phyloP scores from a whole-genome alignment of 2,329 filamentous ascomycete species.

The Xylariomycetidae sp. region DNA sequence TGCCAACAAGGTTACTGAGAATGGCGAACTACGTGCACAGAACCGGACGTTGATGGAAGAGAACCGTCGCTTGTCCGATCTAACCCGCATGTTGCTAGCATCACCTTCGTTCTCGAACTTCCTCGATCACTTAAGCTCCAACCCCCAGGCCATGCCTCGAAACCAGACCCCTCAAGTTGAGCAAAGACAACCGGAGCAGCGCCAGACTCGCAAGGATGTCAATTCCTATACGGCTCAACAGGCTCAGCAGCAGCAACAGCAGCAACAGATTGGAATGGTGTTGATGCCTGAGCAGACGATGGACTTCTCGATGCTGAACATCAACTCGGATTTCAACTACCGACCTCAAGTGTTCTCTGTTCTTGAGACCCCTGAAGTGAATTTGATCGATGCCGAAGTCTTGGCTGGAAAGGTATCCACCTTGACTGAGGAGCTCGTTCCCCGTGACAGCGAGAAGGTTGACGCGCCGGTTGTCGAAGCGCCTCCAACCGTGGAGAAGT shows the following conservation, averaged over 20 bases:
- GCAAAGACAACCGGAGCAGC: constrained; percentile 38
- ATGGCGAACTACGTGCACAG: constrained; percentile 71
- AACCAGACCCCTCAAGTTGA: constrained; percentile 34
- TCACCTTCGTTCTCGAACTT: constrained; percentile 81
- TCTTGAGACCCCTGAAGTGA: constrained; percentile 63
- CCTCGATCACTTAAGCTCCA: constrained; percentile 64
- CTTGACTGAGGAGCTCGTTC: constrained; percentile 42
- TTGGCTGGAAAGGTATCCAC: constrained; percentile 69
- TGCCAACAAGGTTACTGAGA: constrained; percentile 76
- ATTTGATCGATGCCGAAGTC: constrained; percentile 54
- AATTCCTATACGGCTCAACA: constrained; percentile 50
- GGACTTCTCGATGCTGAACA: constrained; percentile 67
- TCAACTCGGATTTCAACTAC: constrained; percentile 55
- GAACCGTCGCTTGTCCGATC: constrained; percentile 73
- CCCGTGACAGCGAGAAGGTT: constrained; percentile 49
- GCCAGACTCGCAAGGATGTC: constrained; percentile 59
- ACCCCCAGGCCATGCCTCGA: constrained; percentile 43
- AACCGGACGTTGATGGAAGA: constrained; percentile 81
- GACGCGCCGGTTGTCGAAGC: constrained; percentile 51
- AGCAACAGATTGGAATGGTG: constrained; percentile 72
- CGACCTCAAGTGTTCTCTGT: constrained; percentile 72
- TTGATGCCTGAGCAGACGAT: constrained; percentile 76
- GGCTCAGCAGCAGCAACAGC: constrained; percentile 47
- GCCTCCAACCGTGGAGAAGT: constrained; percentile 29
- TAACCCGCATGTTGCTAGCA: constrained; percentile 76